A percentile compares a stretch with the other conserved stretches of the same genome.
Conservation (phyloP, 2,329 filamentous ascomycete species). For the Diaporthe batatas region DNA sequence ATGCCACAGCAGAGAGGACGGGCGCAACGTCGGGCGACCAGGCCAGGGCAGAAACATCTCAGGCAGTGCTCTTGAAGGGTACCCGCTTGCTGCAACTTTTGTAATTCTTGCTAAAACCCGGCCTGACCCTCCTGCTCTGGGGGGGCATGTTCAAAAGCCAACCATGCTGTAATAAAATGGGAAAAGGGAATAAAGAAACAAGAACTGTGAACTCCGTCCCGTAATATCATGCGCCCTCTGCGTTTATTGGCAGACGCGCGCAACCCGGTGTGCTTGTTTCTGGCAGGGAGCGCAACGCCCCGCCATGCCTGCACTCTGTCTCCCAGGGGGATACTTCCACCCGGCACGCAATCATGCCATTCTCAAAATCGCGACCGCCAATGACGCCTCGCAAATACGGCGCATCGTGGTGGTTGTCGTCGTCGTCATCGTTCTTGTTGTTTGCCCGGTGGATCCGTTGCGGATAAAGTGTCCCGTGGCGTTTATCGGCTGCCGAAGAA, state of each 20-base stretch:
- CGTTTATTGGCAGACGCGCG: slow-evolving; percentile 25
- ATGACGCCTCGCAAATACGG: background rate
- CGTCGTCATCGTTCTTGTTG: background rate
- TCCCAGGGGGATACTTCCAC: background rate
- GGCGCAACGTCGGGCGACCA: background rate
- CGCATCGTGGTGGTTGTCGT: background rate
- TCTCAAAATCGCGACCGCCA: too few species aligned
- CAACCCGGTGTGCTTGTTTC: background rate
- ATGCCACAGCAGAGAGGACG: background rate
- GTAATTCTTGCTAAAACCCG: slow-evolving; percentile 22
- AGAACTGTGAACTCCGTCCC: slow-evolving; percentile 37
- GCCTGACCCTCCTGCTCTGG: background rate
- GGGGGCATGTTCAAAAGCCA: slow-evolving; percentile 3
- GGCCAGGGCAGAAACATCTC: background rate
- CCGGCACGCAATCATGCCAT: background rate
- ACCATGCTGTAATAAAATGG: slow-evolving; percentile 37
- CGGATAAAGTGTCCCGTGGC: background rate
- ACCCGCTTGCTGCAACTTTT: slow-evolving; percentile 33
- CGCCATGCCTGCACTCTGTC: background rate
- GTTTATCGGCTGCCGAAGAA: slow-evolving; percentile 53
- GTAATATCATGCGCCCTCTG: slow-evolving; percentile 33
- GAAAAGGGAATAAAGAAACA: slow-evolving; percentile 8
- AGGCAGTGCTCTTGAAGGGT: slow-evolving; percentile 21
- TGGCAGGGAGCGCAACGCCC: background rate
- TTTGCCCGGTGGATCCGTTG: background rate